Evolutionary conservation across 2,329 filamentous ascomycete genomes (phyloP).

Genomic region (Aspergillus fumigatus): DNA sequence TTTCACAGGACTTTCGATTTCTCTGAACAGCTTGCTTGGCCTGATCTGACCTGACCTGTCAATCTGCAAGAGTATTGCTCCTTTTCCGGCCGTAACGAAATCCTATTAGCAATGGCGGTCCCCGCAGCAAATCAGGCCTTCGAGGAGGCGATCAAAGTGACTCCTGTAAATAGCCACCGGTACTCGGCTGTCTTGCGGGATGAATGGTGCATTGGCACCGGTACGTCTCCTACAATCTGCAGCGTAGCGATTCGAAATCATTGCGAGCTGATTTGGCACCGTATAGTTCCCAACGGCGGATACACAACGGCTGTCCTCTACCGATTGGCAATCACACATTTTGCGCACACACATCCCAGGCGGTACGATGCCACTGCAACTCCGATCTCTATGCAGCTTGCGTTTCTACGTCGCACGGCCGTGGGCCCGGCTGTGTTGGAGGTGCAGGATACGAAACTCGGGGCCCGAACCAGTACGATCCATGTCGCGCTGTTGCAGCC

Average conservation of each 20-base stretch:
- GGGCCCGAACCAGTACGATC: conserved; percentile 58
- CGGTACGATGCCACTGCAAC: conserved; percentile 48
- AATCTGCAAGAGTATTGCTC: not conserved
- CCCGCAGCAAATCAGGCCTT: conserved; percentile 26
- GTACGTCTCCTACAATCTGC: conserved; percentile 33
- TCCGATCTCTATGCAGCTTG: conserved; percentile 60
- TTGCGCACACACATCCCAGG: conserved; percentile 53
- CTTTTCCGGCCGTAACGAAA: not conserved
- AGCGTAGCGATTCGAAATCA: not conserved
- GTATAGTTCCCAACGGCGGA: conserved; percentile 64
- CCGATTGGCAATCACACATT: conserved; percentile 56
- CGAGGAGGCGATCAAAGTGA: conserved; percentile 35
- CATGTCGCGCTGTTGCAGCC: conserved; percentile 53
- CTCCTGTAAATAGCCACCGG: conserved; percentile 46
- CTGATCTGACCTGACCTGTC: not conserved
- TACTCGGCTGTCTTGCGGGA: conserved; percentile 54
- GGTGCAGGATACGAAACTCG: conserved; percentile 61
- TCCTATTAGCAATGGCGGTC: not conserved
- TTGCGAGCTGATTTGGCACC: conserved; percentile 4
- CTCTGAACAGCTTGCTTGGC: not conserved
- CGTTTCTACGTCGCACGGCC: conserved; percentile 62
- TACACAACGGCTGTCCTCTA: conserved; percentile 63
- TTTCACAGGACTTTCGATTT: not conserved
- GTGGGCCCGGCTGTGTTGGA: conserved; percentile 53
- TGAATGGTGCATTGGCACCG: conserved; percentile 63